Percentiles rank a stretch among this genome's conserved stretches.
These are phyloP conservation scores for Sphaerulina musiva DNA, from an alignment of 2,329 filamentous ascomycete genomes.

Conservation along the genomic window DNA sequence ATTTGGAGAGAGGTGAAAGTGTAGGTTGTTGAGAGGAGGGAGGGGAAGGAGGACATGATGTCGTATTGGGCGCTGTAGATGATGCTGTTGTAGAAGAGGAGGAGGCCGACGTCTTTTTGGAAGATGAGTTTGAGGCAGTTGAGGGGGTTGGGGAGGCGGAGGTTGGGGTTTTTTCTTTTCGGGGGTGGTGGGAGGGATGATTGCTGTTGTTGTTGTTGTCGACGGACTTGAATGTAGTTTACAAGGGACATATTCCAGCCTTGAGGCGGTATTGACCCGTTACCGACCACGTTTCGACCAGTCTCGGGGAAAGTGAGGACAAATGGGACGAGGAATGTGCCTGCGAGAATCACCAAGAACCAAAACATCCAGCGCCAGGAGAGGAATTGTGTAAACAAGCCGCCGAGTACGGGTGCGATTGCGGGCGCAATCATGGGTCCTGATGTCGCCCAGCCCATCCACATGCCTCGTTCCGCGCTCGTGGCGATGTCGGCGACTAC, in stretches of 20 bases:
- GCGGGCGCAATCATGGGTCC: conserved; percentile 29
- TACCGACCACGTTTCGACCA: conserved; percentile 37
- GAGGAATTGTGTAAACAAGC: conserved; percentile 31
- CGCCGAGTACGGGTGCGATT: conserved; percentile 27
- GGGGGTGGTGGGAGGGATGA: too few species aligned
- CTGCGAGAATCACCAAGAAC: conserved; percentile 39
- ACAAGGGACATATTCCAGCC: conserved; percentile 29
- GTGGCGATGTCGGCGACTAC: conserved; percentile 34
- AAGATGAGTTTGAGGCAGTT: conserved; percentile 37
- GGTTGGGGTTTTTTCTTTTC: conserved; percentile 16
- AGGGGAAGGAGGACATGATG: conserved; percentile 42
- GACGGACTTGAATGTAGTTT: conserved; percentile 22
- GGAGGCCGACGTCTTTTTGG: conserved; percentile 20
- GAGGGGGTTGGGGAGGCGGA: conserved; percentile 42
- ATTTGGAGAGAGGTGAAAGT: conserved; percentile 29
- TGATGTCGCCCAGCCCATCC: conserved; percentile 30
- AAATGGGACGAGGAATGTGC: conserved; percentile 27
- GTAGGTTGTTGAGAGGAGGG: conserved; percentile 35
- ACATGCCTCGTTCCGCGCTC: conserved; percentile 29
- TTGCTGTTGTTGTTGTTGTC: conserved; percentile 11
- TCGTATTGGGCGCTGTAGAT: conserved; percentile 45
- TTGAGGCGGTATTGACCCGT: conserved; percentile 30
- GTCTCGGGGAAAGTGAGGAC: conserved; percentile 35
- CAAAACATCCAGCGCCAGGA: conserved; percentile 38
- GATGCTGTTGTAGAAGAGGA: conserved; percentile 25